Evolutionary conservation across 306 rosid genomes (phyloP), one percentile per base, ranked within the genome.

Genomic region (Biancaea sappan): DNA sequence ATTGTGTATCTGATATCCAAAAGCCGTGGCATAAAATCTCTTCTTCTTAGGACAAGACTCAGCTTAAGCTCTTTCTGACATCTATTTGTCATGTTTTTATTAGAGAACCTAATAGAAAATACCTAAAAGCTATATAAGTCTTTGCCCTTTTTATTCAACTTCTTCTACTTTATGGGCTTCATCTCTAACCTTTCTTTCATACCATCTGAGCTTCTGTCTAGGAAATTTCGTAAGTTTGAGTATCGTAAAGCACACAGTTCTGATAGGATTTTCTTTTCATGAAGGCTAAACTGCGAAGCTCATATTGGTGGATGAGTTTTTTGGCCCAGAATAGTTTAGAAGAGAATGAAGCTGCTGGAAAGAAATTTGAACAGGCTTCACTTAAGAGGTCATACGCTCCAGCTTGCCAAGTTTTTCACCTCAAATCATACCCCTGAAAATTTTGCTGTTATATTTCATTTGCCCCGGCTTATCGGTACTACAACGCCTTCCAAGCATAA

Each of bases 231-330:
- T 65, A 3, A 14, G 26, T 41, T 14, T 64, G 37, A 25, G 4
- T 35, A 64, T 64, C 41, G 43, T n/a, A 38, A 40, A 19, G 6
- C 22, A 8, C 22, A 24, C 0, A 15, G 6, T 24, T 10, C 25
- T 41, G 14, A 65, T 7, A 1, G 5, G 60, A 48, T 71, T 48
- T 71, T 79, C 56, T 58, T 66, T 59, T 63, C 62, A 32, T 82
- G 77, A 82, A 95, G 99, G 99, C 98, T 53, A 95, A 95, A 86
- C 77, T 95, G 77, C 92, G 99, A 66, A 95, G 98, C 86, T 86
- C 98, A 1, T 88, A 98, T 2, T 92, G 99, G 99, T 95, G 99
- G 99, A 92, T 90, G 72, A 84, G 96, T 84, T 88, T 78, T 76
- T 95, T 95, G 46, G 69, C 88, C 79, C 97, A 92, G 83, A 88